Evolutionary conservation across 2,329 filamentous ascomycete species (phyloP), one percentile per base, ranked within the genome.

Genomic region (Colletotrichum magnum): DNA sequence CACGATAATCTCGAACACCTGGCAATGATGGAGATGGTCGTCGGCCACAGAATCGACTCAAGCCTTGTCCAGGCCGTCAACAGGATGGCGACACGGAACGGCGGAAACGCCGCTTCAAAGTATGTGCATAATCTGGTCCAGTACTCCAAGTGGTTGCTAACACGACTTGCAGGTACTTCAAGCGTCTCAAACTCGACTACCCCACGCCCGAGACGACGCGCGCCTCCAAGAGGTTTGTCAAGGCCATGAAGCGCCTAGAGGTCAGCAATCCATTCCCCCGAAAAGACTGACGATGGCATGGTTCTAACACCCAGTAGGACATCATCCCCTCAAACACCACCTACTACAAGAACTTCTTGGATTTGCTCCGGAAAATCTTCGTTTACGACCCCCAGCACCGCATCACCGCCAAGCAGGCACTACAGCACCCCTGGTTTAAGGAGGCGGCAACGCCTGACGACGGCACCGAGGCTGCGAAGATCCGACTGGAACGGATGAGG

Each of bases 11-110:
- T 92, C 26, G 90, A 93, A 77, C 90, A 93, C 75, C 80, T 93
- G 59, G 90, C 90, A n/a, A 93, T 93, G 90, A 93, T 93, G 90
- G 90, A 92, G 75, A 88, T 87, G 41, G 90, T 92, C 7, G 88
- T 89, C 62, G 88, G 88, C 58, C 79, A 80, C 24, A 83, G 86
- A 58, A 88, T 92, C 59, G 90, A 92, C 70, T 79, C 80, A 0
- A 82, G 87, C 70, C 84, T 93, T 6, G 86, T 92, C 16, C 82
- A 86, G 67, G 78, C 84, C 69, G 87, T 89, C 43, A 87, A 86
- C 69, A 86, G 87, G 74, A 88, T 88, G 80, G 82, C 85, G 10
- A 85, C 85, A 1, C 82, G 89, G 65, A 89, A 83, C 72, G 84
- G 85, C 48, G 86, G 86, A 57, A 91, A 90, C 74, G 84, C 87